phyloP scores from a whole-genome alignment of 164 flowering plant species.

The Umbellularia californica region DNA sequence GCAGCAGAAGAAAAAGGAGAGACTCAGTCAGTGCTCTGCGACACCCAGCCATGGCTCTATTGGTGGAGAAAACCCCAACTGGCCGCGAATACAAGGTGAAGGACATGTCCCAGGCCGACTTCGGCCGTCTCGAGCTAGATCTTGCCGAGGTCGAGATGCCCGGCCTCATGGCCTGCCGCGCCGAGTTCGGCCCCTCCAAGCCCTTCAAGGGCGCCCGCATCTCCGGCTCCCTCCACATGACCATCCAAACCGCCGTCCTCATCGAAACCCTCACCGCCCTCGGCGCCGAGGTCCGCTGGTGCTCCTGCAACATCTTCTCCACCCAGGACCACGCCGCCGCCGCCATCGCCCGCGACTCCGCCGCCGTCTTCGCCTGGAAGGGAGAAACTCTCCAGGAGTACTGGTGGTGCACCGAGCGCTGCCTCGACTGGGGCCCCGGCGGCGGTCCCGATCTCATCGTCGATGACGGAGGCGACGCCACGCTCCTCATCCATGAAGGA shows the following conservation, averaged over 20 bases:
- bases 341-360: slow-evolving; percentile 33
- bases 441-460: slow-evolving; percentile 34
- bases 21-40: too few species aligned
- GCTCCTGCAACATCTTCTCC: slow-evolving; percentile 36
- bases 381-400: slow-evolving; percentile 32
- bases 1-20: too few species aligned
- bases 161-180: slow-evolving; percentile 25
- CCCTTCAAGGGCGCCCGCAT: slow-evolving; percentile 27
- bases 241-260: slow-evolving; percentile 33
- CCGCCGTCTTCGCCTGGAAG: slow-evolving; percentile 30
- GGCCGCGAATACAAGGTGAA: slow-evolving; percentile 31
- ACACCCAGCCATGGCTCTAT: slow-evolving; percentile 12
- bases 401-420: slow-evolving; percentile 39
- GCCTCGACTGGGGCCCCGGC: slow-evolving; percentile 32
- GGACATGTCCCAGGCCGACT: slow-evolving; percentile 30
- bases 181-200: slow-evolving; percentile 26
- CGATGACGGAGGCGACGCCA: slow-evolving; percentile 33
- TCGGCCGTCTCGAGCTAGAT: slow-evolving; percentile 26
- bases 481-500: slow-evolving; percentile 26
- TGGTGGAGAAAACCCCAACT: slow-evolving; percentile 22
- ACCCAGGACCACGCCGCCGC: slow-evolving; percentile 30
- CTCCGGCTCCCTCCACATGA: slow-evolving; percentile 34
- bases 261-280: slow-evolving; percentile 33
- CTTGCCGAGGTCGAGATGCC: slow-evolving; percentile 31
- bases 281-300: slow-evolving; percentile 34